Base-by-base conservation (phyloP, 2,329 filamentous ascomycete genomes). In the Trichophyton mentagrophytes region DNA sequence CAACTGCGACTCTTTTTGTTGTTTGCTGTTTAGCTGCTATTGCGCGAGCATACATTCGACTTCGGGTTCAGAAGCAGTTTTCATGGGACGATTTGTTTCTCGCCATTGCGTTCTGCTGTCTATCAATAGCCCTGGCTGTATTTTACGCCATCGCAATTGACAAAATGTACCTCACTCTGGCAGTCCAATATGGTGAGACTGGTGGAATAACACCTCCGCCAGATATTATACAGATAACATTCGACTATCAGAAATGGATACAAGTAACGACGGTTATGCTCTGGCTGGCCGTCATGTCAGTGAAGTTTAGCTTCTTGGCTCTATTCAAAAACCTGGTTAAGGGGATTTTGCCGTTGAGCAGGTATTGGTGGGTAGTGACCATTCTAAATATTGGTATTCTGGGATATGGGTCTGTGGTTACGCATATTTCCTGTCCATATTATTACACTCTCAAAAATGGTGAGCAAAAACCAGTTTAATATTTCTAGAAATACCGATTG, bases 231-330 rank as follows among this genome's bases (percentile, higher is more conserved):
- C 55, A n/a, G 40, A 44, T 57, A 27, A 15, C n/a, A 7, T 57
- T 57, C 20, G 55, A 57, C n/a, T 57, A 42, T n/a, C 55, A 57
- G 17, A 57, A 57, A 57, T 57, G 40, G 33, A 38, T 57, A 9
- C 55, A 57, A n/a, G 55, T 57, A 20, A 40, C 40, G n/a, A 57
- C n/a, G 3, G 15, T 57, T 3, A 20, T 57, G 33, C 55, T 57
- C 17, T 57, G 55, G 55, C 17, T 57, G 6, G 55, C 55, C 17
- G 13, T 57, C 2, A 57, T 57, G 40, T 42, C 55, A 3, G 55
- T 44, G 20, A 57, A 57, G 6, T 57, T 57, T 13, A 57, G 55
- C 55, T 57, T 57, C 11, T 22, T 57, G 3, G 17, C 40, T 9
- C 55, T 57, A 11, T 57, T 57, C 11, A 40, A 44, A 44, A 57